phyloP scores from a whole-genome alignment of 495 filamentous ascomycete genomes.

The Thermochaetoides thermophila region DNA sequence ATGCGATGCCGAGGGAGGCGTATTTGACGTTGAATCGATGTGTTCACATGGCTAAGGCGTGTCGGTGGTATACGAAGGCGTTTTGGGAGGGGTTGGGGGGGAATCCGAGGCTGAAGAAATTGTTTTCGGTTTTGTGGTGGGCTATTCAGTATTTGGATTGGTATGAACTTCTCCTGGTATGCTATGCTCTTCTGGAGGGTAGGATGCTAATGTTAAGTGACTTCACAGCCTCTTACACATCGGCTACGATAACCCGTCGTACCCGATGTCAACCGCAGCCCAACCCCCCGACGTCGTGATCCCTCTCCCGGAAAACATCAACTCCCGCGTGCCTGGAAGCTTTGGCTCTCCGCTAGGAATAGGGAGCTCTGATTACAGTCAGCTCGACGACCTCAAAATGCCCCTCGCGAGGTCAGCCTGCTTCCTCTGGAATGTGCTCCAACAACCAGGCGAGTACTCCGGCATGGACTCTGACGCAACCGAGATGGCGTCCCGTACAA shows the following conservation, averaged over 20 bases:
- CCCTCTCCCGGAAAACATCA: slow-evolving; percentile 13
- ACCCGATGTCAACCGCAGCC: slow-evolving; percentile 13
- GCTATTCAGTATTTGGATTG: slow-evolving; percentile 19
- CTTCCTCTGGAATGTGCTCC: slow-evolving; percentile 12
- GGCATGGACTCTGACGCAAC: slow-evolving; percentile 8
- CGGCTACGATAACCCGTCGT: slow-evolving; percentile 15
- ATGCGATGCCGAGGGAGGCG: slow-evolving; percentile 55
- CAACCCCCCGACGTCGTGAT: slow-evolving; percentile 7
- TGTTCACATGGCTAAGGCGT: slow-evolving; percentile 14
- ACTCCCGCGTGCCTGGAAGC: slow-evolving; percentile 8
- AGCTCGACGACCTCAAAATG: slow-evolving; percentile 12
- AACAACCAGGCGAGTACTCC: slow-evolving; percentile 13
- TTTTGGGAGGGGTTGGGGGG: slow-evolving; percentile 17
- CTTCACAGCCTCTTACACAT: slow-evolving; percentile 12
- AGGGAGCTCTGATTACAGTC: too few species aligned
- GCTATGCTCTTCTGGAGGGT: not conserved
- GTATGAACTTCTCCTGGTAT: too few species aligned
- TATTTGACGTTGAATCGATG: slow-evolving; percentile 17
- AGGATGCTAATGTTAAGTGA: not conserved
- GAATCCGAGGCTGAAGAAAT: too few species aligned
- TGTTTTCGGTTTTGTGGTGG: slow-evolving; percentile 21
- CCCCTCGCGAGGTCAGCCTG: slow-evolving; percentile 16
- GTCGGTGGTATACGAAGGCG: slow-evolving; percentile 13
- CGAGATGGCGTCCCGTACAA: slow-evolving; percentile 1
- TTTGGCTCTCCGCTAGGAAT: too few species aligned